phyloP scores from a whole-genome alignment of 768 basidiomycete genomes.

The Calocybe gangraenosa region DNA sequence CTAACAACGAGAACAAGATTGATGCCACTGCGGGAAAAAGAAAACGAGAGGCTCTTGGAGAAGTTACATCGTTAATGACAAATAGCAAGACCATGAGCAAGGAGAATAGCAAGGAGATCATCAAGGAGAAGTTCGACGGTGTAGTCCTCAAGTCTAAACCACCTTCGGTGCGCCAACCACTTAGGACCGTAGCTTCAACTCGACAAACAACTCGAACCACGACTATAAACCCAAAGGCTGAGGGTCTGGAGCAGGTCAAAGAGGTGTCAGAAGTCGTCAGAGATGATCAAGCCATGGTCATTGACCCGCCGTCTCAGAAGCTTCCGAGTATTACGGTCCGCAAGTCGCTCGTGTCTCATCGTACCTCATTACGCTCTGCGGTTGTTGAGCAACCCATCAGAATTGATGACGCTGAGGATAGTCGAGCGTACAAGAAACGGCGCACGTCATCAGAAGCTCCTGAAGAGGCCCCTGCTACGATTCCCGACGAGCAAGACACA shows the following conservation, averaged over 20 bases:
- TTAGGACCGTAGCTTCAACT: constrained; percentile 47
- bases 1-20: constrained; percentile 32
- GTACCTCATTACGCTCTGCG: constrained; percentile 20
- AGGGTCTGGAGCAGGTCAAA: constrained; percentile 21
- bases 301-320: constrained; percentile 38
- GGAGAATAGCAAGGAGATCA: constrained; percentile 58
- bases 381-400: constrained; percentile 22
- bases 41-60: constrained; percentile 77
- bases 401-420: constrained; percentile 53
- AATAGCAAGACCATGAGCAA: constrained; percentile 45
- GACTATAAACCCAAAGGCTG: constrained; percentile 16
- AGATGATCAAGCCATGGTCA: constrained; percentile 52
- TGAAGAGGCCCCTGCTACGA: constrained; percentile 35
- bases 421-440: constrained; percentile 68
- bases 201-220: constrained; percentile 33
- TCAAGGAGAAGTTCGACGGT: constrained; percentile 55
- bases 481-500: constrained; percentile 38
- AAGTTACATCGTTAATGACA: constrained; percentile 49
- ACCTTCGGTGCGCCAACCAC: constrained; percentile 43
- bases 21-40: constrained; percentile 61
- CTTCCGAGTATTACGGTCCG: constrained; percentile 39
- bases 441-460: constrained; percentile 64
- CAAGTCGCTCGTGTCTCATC: constrained; percentile 29
- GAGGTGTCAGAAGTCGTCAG: constrained; percentile 23
- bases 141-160: constrained; percentile 56